These are phyloP conservation scores for Xeromyces bisporus DNA, from an alignment of 495 filamentous ascomycete genomes.

Conservation along the genomic window DNA sequence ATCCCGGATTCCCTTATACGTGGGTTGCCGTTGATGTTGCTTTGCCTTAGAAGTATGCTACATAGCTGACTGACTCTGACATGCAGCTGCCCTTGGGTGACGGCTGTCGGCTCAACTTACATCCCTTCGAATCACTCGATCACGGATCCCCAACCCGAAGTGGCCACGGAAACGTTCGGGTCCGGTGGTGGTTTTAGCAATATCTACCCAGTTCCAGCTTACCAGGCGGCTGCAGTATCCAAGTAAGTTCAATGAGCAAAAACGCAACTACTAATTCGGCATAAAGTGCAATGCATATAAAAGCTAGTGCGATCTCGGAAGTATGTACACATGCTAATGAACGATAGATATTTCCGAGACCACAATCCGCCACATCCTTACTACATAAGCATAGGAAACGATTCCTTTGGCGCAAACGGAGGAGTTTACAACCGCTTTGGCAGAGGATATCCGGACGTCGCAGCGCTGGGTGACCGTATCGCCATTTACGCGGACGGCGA, in stretches of 20 bases:
- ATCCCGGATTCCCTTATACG: slow-evolving; percentile 3
- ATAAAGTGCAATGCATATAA: too few species aligned
- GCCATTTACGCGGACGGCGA: slow-evolving; percentile 4
- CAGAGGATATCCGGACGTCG: slow-evolving; percentile 20
- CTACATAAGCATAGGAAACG: slow-evolving; percentile 8
- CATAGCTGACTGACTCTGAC: too few species aligned
- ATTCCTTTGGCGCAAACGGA: slow-evolving; percentile 8
- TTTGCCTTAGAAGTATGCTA: too few species aligned
- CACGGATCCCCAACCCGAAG: slow-evolving; percentile 3
- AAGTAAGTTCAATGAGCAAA: background rate
- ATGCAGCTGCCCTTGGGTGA: slow-evolving; percentile 22
- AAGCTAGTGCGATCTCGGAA: too few species aligned
- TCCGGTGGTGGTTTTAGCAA: slow-evolving; percentile 35
- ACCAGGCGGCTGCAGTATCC: slow-evolving; percentile 1
- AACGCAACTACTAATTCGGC: background rate
- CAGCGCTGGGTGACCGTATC: slow-evolving; percentile 14
- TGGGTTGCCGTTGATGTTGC: background rate
- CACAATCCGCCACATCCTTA: slow-evolving; percentile 10
- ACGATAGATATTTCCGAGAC: slow-evolving; percentile 10
- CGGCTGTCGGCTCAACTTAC: slow-evolving; percentile 22
- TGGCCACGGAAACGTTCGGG: slow-evolving; percentile 18
- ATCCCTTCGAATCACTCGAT: slow-evolving; percentile 10
- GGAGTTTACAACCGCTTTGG: slow-evolving; percentile 12
- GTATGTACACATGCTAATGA: too few species aligned
- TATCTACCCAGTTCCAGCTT: slow-evolving; percentile 17